A percentile compares a stretch with the other conserved stretches of the same genome.
Evolutionary conservation across 75 land plant genomes (phyloP).

Genomic region (Cupressus sempervirens): DNA sequence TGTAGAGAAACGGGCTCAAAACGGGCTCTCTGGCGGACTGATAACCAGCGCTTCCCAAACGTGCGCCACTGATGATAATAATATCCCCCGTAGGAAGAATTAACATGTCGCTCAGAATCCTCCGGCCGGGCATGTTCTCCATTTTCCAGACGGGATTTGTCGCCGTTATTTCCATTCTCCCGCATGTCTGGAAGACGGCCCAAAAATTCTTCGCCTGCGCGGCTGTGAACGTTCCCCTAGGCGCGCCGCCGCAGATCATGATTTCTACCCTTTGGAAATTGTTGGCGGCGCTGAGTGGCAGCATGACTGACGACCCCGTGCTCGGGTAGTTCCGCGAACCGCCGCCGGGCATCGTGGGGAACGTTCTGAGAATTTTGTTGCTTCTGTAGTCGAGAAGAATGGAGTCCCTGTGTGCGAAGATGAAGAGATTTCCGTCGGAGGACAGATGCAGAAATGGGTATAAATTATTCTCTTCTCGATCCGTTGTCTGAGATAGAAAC

Average conservation of each 20-base stretch:
- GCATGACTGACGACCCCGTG: conserved; percentile 24
- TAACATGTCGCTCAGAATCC: conserved; percentile 80
- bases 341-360: conserved; percentile 31
- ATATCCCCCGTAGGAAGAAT: conserved; percentile 35
- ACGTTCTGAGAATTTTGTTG: conserved; percentile 16
- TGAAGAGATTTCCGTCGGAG: conserved; percentile 34
- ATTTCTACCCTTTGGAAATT: conserved; percentile 26
- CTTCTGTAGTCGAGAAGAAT: conserved; percentile 37
- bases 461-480: conserved; percentile 10
- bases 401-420: conserved; percentile 49
- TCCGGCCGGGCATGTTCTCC: conserved; percentile 55
- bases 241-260: conserved; percentile 69
- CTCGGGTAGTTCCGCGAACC: conserved; percentile 35
- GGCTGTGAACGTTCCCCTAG: neutral
- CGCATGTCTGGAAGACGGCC: conserved; percentile 40
- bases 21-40: conserved; percentile 34
- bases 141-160: conserved; percentile 48
- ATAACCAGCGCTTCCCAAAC: conserved; percentile 69
- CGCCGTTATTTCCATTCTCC: conserved; percentile 44
- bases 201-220: conserved; percentile 6
- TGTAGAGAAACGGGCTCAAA: conserved; percentile 46
- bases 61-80: conserved; percentile 38
- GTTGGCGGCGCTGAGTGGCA: conserved; percentile 9
- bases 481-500: conserved; percentile 6
- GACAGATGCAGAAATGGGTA: conserved; percentile 25